Base-by-base conservation (phyloP, 192 early-diverging fungal genomes). In the Blastocladiella britannica region DNA sequence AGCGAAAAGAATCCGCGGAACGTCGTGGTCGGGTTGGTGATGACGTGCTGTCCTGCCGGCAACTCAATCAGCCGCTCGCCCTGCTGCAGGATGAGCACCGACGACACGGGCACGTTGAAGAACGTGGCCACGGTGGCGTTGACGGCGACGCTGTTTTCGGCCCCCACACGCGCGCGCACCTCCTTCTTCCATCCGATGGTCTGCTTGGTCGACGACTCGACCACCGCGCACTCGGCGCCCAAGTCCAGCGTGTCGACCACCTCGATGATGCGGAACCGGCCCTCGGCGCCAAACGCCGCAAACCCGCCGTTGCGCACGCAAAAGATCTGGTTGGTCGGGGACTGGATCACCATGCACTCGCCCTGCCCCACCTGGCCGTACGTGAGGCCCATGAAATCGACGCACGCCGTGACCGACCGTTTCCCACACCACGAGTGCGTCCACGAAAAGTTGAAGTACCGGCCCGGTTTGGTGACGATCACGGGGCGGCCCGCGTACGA, bases 21-120 rank as follows among this genome's bases (percentile, higher is more conserved):
- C 2, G 67, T 66, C 9, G 72, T 73, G 27, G 62, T 60, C 47
- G 67, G 61, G 53, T 70, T 69, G 9, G 70, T 71, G 29, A 73
- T 68, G 53, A 71, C 70, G 53, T 74, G 72, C 67, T 74, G 72
- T 22, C 72, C 72, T 28, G 66, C 72, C n/a, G 66, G 37, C 15
- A 74, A 55, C 4, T 59, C 54, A 3, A 74, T 28, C 7, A 74
- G 54, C 28, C 69, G 59, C 22, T 67, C 70, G 23, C 65, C 70
- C 37, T 65, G 66, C 60, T 74, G 72, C 30, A 74, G 53, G 28
- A 74, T 61, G 8, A 63, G 54, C 22, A 70, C 63, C 31, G 73
- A 73, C 51, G 73, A 73, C n/a, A 70, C 72, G n/a, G 72, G 72
- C n/a, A 73, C 62, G 54, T 67, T 63, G 37, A 74, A 64, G 51